Evolutionary conservation across 768 basidiomycete species (phyloP).

Genomic region (Pleurotus tuoliensis): DNA sequence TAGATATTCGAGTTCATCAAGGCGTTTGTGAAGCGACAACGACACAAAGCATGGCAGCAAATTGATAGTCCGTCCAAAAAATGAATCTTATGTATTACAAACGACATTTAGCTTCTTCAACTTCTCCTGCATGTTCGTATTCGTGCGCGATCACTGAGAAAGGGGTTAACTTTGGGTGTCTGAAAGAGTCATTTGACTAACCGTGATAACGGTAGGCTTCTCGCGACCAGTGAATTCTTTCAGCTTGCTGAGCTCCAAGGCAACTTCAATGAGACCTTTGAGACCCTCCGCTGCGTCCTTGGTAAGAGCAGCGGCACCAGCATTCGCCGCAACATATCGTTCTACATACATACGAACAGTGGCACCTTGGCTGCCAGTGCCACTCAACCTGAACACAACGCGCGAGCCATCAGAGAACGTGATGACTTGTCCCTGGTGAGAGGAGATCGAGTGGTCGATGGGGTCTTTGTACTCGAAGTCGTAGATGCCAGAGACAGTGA

Average conservation of each 20-base stretch:
- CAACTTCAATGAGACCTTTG: conserved; percentile 94
- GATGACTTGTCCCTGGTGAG: conserved; percentile 95
- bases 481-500: conserved; percentile 73
- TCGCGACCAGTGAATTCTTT: conserved; percentile 83
- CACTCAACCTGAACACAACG: conserved; percentile 93
- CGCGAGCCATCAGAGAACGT: conserved; percentile 88
- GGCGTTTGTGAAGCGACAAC: too few species aligned
- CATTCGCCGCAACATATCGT: conserved; percentile 74
- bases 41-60: too few species aligned
- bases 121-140: too few species aligned
- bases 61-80: too few species aligned
- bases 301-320: conserved; percentile 64
- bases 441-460: conserved; percentile 90
- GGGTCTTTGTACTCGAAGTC: conserved; percentile 98
- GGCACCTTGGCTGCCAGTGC: conserved; percentile 94
- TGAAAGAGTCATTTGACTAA: conserved; percentile 29
- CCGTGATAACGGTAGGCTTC: conserved; percentile 95
- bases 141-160: too few species aligned
- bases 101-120: too few species aligned
- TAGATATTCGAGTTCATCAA: too few species aligned
- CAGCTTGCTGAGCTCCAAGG: conserved; percentile 79
- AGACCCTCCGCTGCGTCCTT: conserved; percentile 85
- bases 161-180: neutral
- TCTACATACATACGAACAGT: conserved; percentile 97
- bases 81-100: too few species aligned